Conservation (phyloP, 257 asterid genomes). For the Nicotiana otophora region DNA sequence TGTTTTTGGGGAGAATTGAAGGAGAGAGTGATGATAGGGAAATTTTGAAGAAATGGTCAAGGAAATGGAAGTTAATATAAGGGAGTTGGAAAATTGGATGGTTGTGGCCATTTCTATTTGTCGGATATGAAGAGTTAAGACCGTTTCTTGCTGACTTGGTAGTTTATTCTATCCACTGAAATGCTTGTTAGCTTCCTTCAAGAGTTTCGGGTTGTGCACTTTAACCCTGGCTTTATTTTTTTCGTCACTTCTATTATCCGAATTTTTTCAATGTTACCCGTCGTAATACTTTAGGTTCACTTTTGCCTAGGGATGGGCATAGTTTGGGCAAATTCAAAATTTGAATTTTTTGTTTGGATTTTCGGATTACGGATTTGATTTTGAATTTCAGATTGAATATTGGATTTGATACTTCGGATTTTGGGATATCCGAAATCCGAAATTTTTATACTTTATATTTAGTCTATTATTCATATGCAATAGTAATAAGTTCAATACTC, state of each 20-base stretch:
- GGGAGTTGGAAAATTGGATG: not conserved
- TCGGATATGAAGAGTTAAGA: not conserved
- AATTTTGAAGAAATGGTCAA: not conserved
- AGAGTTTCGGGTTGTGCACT: not conserved
- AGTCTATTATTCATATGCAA: too few relatives aligned
- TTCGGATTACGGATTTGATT: too few relatives aligned
- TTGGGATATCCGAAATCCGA: too few relatives aligned
- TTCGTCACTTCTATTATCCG: not conserved
- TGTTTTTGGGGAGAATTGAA: not conserved
- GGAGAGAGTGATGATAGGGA: not conserved
- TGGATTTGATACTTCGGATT: too few relatives aligned
- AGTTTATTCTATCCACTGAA: constrained; percentile 5
- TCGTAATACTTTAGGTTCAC: too few relatives aligned
- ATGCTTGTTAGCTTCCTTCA: not conserved
- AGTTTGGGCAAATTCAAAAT: too few relatives aligned
- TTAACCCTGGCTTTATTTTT: not conserved
- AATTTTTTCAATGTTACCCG: too few relatives aligned
- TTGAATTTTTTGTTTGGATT: too few relatives aligned
- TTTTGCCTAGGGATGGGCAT: too few relatives aligned
- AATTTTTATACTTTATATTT: too few relatives aligned
- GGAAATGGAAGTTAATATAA: not conserved
- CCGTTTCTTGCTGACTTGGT: constrained; percentile 5
- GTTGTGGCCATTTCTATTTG: constrained; percentile 8
- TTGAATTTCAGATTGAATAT: too few relatives aligned
- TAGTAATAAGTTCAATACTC: too few relatives aligned